Percentiles rank a stretch among this genome's conserved stretches.
Evolutionary conservation across 2,329 filamentous ascomycete species (phyloP).

Genomic region (Amauroascus niger): DNA sequence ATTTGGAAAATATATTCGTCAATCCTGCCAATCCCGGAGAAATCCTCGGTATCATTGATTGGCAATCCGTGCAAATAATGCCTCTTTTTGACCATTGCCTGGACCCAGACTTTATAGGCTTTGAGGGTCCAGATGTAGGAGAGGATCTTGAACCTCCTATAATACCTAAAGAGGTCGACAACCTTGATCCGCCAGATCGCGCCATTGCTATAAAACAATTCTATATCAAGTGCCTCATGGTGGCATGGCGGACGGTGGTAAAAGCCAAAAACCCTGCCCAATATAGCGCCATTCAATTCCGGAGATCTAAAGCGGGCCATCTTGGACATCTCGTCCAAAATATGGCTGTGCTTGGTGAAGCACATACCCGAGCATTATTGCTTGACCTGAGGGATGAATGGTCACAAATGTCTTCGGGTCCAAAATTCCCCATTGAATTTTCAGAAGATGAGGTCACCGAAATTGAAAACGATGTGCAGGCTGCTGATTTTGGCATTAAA

Average conservation of each 20-base stretch:
- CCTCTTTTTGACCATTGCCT: slow-evolving; percentile 20
- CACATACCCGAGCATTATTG: slow-evolving; percentile 1
- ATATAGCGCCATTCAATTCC: slow-evolving; percentile 11
- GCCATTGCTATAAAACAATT: neutral
- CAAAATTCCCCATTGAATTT: neutral
- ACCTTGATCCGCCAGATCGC: neutral
- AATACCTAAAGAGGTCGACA: neutral
- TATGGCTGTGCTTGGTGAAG: slow-evolving; percentile 7
- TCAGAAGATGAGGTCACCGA: too few relatives aligned
- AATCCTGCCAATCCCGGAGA: slow-evolving; percentile 12
- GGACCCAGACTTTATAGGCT: slow-evolving; percentile 20
- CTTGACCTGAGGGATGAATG: slow-evolving; percentile 1
- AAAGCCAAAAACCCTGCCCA: slow-evolving; percentile 11
- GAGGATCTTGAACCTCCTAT: neutral
- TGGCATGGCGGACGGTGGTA: slow-evolving; percentile 13
- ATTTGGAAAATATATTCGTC: slow-evolving; percentile 35
- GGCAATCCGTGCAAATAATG: slow-evolving; percentile 19
- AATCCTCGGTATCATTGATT: slow-evolving; percentile 22
- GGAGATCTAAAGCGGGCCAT: neutral
- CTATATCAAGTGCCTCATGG: slow-evolving; percentile 11
- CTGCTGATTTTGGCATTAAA: too few relatives aligned
- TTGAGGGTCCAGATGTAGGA: slow-evolving; percentile 16
- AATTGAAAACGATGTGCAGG: too few relatives aligned
- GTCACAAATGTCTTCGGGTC: too few relatives aligned
- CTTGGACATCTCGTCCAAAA: slow-evolving; percentile 1